A percentile compares a stretch with the other conserved stretches of the same genome.
These are phyloP conservation scores for Suillus clintonianus DNA, from an alignment of 768 basidiomycete species.

Conservation along the genomic window DNA sequence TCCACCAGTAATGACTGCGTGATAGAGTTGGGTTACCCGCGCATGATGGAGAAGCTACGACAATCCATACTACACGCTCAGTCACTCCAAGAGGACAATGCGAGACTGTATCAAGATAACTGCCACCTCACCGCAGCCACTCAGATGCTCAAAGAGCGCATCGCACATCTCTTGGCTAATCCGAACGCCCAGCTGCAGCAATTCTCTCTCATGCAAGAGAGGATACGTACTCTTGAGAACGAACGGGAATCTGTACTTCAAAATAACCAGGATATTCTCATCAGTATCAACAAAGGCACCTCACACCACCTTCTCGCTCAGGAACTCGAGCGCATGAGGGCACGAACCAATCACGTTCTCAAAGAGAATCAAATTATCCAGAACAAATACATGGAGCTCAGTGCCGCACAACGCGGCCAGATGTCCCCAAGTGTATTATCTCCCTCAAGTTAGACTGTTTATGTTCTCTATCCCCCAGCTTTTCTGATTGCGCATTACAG, in stretches of 20 bases:
- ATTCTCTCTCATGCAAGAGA: constrained; percentile 26
- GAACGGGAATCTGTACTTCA: constrained; percentile 14
- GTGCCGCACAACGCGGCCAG: background rate
- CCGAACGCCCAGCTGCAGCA: constrained; percentile 16
- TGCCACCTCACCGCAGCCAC: constrained; percentile 28
- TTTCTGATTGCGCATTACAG: background rate
- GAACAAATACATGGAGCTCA: constrained; percentile 24
- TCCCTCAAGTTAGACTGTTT: background rate
- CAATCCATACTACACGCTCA: constrained; percentile 34
- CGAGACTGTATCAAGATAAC: constrained; percentile 42
- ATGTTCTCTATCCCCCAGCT: background rate
- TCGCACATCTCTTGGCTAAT: constrained; percentile 20
- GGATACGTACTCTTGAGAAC: constrained; percentile 23
- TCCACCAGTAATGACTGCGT: constrained; percentile 48
- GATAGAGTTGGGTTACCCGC: constrained; percentile 49
- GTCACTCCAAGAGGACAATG: constrained; percentile 27
- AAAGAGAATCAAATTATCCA: constrained; percentile 19
- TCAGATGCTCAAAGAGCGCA: constrained; percentile 32
- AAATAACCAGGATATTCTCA: constrained; percentile 28
- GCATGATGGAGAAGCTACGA: constrained; percentile 30
- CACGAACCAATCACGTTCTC: constrained; percentile 13
- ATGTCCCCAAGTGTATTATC: background rate
- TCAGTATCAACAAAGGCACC: constrained; percentile 11
- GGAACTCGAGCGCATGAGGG: constrained; percentile 15
- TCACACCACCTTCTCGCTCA: constrained; percentile 15